These are phyloP conservation scores for Leccinum angustisporum DNA, from an alignment of 1,284 basidiomycete species.

Conservation along the genomic window DNA sequence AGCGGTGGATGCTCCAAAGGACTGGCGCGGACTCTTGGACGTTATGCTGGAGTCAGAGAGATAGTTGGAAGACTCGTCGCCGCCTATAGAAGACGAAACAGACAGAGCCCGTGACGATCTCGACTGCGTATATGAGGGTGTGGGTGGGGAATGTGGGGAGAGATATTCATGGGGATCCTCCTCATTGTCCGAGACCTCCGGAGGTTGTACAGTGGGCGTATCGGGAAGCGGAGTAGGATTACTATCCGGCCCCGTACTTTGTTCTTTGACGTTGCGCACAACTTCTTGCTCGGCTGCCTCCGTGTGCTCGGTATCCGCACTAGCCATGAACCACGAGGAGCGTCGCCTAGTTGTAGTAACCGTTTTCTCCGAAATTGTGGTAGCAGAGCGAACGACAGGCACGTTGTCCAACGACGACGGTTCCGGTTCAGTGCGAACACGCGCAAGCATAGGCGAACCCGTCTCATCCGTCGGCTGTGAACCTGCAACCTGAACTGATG, in stretches of 20 bases:
- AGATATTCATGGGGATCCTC: constrained; percentile 19
- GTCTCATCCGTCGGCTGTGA: constrained; percentile 15
- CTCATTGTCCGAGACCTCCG: constrained; percentile 21
- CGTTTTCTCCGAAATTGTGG: constrained; percentile 15
- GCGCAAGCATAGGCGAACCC: constrained; percentile 24
- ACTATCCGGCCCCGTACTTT: constrained; percentile 5
- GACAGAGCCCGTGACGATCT: constrained; percentile 31
- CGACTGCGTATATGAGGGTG: constrained; percentile 20
- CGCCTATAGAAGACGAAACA: constrained; percentile 33
- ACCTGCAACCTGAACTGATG: neutral
- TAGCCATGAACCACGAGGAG: constrained; percentile 42
- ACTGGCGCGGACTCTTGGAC: constrained; percentile 31
- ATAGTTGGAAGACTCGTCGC: constrained; percentile 26
- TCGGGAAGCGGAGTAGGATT: constrained; percentile 32
- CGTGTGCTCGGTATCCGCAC: constrained; percentile 30
- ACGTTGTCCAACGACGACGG: constrained; percentile 14
- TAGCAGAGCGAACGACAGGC: constrained; percentile 18
- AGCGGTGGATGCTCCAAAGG: constrained; percentile 37
- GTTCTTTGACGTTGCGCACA: constrained; percentile 8
- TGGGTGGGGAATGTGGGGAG: constrained; percentile 24
- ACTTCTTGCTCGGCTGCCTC: constrained; percentile 28
- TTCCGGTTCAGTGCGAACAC: constrained; percentile 36
- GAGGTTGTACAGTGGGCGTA: constrained; percentile 15
- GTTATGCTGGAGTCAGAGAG: constrained; percentile 31
- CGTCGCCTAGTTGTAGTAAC: constrained; percentile 32